Evolutionary conservation across 306 rosid species (phyloP).

Genomic region (Medicago lupulina): DNA sequence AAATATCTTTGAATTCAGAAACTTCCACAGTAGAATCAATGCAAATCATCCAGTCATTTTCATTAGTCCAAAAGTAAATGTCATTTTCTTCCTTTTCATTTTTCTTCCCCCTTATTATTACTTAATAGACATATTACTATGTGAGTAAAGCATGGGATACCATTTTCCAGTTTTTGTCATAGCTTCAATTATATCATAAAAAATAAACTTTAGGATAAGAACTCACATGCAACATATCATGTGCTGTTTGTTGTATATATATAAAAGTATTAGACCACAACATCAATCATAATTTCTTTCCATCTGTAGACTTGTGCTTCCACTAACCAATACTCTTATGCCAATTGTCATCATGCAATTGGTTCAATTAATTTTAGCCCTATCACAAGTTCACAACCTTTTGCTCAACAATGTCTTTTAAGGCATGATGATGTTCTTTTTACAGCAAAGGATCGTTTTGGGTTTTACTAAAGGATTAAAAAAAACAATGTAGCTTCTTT

Average conservation of each 20-base stretch:
- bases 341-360: constrained; percentile 34
- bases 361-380: constrained; percentile 9
- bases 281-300: constrained; percentile 39
- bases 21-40: neutral
- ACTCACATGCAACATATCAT: constrained; percentile 40
- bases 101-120: neutral
- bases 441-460: constrained; percentile 26
- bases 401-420: constrained; percentile 23
- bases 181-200: neutral
- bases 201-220: constrained; percentile 43
- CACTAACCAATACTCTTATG: constrained; percentile 26
- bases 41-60: constrained; percentile 12
- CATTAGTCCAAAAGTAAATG: neutral
- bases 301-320: constrained; percentile 15
- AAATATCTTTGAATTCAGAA: neutral
- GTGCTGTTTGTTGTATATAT: constrained; percentile 42
- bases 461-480: constrained; percentile 36
- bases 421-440: constrained; percentile 31
- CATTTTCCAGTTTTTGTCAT: constrained; percentile 32
- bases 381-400: constrained; percentile 15
- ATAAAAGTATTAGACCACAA: neutral
- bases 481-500: constrained; percentile 10
- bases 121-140: constrained; percentile 9
- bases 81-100: constrained; percentile 11
- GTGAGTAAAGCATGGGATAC: constrained; percentile 43